phyloP scores from a whole-genome alignment of 2,329 filamentous ascomycete species.

The Botrytis fabae region DNA sequence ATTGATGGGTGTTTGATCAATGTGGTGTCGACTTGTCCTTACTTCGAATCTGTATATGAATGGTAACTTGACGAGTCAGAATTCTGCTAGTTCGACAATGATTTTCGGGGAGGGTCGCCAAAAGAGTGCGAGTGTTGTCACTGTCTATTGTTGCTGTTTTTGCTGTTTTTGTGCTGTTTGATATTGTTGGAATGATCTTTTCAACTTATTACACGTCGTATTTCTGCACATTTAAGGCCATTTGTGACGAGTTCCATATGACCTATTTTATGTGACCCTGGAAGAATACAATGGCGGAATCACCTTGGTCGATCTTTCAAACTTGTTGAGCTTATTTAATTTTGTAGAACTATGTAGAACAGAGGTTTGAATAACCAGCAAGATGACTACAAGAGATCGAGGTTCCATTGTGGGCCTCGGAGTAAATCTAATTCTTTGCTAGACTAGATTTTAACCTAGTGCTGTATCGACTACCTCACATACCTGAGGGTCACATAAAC shows the following conservation, averaged over 20 bases:
- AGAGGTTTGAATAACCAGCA: background rate
- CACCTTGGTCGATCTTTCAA: background rate
- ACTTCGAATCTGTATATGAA: too few relatives aligned
- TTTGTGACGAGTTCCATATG: background rate
- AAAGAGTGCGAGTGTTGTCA: background rate
- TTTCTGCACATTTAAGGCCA: too few relatives aligned
- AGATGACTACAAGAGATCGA: background rate
- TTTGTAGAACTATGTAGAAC: background rate
- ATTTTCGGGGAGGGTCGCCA: rapidly evolving
- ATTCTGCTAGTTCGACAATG: background rate
- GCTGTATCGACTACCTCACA: too few relatives aligned
- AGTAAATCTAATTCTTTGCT: background rate
- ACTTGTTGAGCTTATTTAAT: background rate
- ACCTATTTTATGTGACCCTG: background rate
- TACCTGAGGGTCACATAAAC: background rate
- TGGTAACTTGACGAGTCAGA: too few relatives aligned
- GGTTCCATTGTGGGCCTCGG: rapidly evolving
- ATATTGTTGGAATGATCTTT: background rate
- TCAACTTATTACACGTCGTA: background rate
- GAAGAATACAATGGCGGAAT: background rate
- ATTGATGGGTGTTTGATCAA: too few relatives aligned
- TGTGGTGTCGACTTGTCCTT: too few relatives aligned
- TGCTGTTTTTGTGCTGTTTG: background rate
- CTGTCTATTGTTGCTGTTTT: background rate
- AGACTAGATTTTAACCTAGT: background rate